Percentiles rank a stretch among this genome's conserved stretches.
Evolutionary conservation across 495 filamentous ascomycete species (phyloP).

Genomic region (Wilcoxina mikolae): DNA sequence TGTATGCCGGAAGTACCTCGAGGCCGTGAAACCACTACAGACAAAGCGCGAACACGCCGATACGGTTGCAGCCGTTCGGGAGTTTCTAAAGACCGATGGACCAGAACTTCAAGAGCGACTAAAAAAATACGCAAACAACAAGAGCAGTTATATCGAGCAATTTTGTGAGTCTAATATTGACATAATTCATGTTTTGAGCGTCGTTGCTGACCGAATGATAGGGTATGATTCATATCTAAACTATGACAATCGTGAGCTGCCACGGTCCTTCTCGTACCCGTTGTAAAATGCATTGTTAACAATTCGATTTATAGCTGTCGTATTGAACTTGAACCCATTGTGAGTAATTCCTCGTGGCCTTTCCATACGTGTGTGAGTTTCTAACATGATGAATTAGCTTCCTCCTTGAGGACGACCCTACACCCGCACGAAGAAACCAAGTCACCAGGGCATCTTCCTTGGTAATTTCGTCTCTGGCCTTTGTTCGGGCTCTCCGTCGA

Average conservation of each 20-base stretch:
- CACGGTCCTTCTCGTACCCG: neutral
- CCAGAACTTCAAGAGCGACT: conserved; percentile 74
- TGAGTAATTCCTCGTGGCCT: conserved; percentile 7
- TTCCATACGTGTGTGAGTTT: neutral
- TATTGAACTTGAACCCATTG: conserved; percentile 93
- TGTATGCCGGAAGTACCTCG: conserved; percentile 66
- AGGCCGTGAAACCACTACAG: conserved; percentile 71
- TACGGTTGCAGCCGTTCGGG: conserved; percentile 61
- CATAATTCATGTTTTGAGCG: neutral
- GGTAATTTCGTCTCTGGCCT: conserved; percentile 75
- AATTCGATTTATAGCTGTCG: conserved; percentile 46
- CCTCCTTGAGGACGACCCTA: conserved; percentile 91
- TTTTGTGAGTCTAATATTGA: conserved; percentile 62
- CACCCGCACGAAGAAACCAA: conserved; percentile 87
- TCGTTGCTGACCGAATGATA: conserved; percentile 30
- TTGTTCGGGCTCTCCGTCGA: conserved; percentile 80
- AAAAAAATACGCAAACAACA: conserved; percentile 82
- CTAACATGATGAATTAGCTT: conserved; percentile 36
- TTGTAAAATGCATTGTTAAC: conserved; percentile 9
- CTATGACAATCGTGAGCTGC: conserved; percentile 65
- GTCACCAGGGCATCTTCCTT: conserved; percentile 88
- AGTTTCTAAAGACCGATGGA: conserved; percentile 75
- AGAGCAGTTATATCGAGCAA: conserved; percentile 95
- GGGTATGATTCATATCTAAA: conserved; percentile 99
- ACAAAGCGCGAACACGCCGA: conserved; percentile 66